A percentile compares a stretch with the other conserved stretches of the same genome.
Conservation (phyloP, 2,329 filamentous ascomycete genomes). For the Bimuria novae-zelandiae region DNA sequence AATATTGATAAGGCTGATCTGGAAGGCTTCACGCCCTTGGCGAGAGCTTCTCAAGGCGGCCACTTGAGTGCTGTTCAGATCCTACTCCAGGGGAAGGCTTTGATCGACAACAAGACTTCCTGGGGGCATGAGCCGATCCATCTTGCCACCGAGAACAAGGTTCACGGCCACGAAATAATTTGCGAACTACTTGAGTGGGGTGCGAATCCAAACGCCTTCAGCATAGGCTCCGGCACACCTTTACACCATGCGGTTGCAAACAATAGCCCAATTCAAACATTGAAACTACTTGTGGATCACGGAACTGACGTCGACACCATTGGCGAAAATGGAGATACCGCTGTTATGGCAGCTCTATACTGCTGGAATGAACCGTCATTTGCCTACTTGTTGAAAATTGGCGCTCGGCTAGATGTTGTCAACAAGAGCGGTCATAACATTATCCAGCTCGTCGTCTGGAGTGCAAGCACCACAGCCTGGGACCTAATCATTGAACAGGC, state of each 20-base stretch:
- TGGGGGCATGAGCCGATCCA: conserved; percentile 11
- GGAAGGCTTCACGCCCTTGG: conserved; percentile 8
- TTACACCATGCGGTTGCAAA: conserved; percentile 12
- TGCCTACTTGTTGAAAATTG: neutral
- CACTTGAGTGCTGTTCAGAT: conserved; percentile 4
- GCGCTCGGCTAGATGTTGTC: conserved; percentile 3
- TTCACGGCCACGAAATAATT: conserved; percentile 1
- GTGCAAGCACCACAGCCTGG: neutral
- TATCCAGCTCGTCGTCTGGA: neutral
- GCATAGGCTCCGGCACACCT: conserved; percentile 3
- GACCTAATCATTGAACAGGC: neutral
- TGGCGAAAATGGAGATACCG: conserved; percentile 7
- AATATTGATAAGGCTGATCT: conserved; percentile 4
- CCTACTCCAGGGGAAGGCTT: conserved; percentile 7
- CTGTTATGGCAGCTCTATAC: conserved; percentile 6
- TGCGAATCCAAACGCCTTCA: conserved; percentile 4
- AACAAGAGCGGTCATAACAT: conserved; percentile 5
- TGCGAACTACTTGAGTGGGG: neutral
- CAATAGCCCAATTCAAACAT: conserved; percentile 2
- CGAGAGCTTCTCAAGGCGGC: conserved; percentile 12
- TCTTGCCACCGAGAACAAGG: conserved; percentile 7
- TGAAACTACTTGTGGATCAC: neutral
- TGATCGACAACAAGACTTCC: neutral
- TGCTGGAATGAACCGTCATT: conserved; percentile 11
- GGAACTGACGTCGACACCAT: conserved; percentile 1